phyloP scores from a whole-genome alignment of 2,329 filamentous ascomycete species.

The Ascocoryne sarcoides region DNA sequence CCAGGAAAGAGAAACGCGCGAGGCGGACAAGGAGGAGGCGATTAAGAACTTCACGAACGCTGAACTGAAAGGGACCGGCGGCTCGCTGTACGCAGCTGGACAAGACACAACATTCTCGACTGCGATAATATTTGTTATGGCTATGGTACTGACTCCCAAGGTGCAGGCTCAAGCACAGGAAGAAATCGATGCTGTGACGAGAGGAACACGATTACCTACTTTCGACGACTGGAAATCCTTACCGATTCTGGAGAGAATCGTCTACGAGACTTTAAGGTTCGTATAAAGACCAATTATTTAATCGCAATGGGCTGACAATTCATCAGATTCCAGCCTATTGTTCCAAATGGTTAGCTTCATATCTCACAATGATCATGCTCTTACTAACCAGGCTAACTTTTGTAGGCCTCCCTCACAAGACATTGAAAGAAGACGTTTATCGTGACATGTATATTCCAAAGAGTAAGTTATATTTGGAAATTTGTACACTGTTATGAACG shows the following conservation, averaged over 20 bases:
- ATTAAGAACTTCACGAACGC: constrained; percentile 8
- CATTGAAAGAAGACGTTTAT: constrained; percentile 47
- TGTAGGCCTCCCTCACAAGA: constrained; percentile 44
- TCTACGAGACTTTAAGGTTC: constrained; percentile 39
- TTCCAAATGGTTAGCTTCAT: constrained; percentile 39
- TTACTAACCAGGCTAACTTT: constrained; percentile 30
- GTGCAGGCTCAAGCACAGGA: constrained; percentile 38
- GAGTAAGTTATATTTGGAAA: too few species aligned
- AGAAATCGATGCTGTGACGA: constrained; percentile 41
- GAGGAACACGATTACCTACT: constrained; percentile 35
- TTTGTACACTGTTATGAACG: too few species aligned
- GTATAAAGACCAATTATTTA: neutral
- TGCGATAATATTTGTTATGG: constrained; percentile 5
- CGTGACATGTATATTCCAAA: constrained; percentile 47
- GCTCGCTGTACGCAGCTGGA: constrained; percentile 39
- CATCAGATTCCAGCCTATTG: constrained; percentile 15
- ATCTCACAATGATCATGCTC: constrained; percentile 26
- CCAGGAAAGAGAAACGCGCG: constrained; percentile 2
- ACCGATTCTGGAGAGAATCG: constrained; percentile 35
- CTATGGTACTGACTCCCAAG: constrained; percentile 4
- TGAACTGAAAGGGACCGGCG: constrained; percentile 39
- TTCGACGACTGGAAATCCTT: constrained; percentile 36
- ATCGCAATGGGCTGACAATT: neutral
- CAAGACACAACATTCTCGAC: constrained; percentile 26
- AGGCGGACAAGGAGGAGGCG: constrained; percentile 3